phyloP scores from a whole-genome alignment of 148 eudicot genomes.

The Diospyros lotus region DNA sequence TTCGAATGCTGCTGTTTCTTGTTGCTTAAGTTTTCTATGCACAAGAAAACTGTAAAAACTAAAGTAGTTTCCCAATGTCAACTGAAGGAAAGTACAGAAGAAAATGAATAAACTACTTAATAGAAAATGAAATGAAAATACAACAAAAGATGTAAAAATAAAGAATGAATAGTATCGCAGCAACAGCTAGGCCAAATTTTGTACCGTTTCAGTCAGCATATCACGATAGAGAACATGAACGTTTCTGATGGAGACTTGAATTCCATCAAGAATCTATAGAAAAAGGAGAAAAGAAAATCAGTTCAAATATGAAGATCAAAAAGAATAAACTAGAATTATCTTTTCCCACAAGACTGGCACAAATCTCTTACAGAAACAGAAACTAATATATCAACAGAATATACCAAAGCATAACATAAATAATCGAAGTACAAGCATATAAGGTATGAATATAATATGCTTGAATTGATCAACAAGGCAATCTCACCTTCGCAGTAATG shows the following conservation, averaged over 20 bases:
- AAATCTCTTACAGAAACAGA: neutral
- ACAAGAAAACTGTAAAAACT: neutral
- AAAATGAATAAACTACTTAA: conserved; percentile 5
- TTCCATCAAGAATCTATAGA: conserved; percentile 79
- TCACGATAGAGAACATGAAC: conserved; percentile 70
- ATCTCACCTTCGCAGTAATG: conserved; percentile 78
- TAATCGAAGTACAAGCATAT: conserved; percentile 3
- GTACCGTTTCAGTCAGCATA: conserved; percentile 54
- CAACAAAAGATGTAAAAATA: neutral
- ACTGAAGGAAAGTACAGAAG: neutral
- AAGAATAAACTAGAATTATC: conserved; percentile 1
- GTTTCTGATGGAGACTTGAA: conserved; percentile 85
- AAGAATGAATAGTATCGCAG: neutral
- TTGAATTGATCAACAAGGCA: neutral
- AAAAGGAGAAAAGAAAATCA: conserved; percentile 13
- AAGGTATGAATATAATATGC: neutral
- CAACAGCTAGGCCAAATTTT: neutral
- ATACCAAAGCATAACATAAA: conserved; percentile 2
- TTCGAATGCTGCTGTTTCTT: neutral
- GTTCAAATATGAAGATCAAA: neutral
- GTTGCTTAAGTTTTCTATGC: neutral
- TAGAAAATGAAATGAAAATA: neutral
- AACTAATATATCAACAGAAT: neutral
- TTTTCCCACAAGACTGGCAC: neutral
- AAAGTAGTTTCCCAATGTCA: neutral